Percentiles rank a stretch among this genome's conserved stretches.
phyloP scores from a whole-genome alignment of 345 rosid genomes.

The Populus euphratica region DNA sequence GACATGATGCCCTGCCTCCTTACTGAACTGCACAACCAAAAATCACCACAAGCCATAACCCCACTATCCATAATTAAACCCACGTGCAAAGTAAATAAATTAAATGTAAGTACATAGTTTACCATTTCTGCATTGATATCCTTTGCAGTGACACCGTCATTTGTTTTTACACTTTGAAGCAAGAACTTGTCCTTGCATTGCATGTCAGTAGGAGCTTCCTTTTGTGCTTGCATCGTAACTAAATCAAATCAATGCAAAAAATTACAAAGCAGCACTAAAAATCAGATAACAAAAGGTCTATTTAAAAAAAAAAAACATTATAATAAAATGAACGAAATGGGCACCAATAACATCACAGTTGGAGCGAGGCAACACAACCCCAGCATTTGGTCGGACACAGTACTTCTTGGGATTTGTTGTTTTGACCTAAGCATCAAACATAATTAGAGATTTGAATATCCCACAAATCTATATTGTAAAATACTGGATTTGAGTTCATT shows the following conservation, averaged over 20 bases:
- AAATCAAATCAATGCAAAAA: slow-evolving; percentile 16
- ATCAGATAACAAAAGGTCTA: neutral
- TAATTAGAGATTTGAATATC: neutral
- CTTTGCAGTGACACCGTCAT: slow-evolving; percentile 46
- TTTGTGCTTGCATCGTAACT: slow-evolving; percentile 88
- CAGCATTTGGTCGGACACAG: slow-evolving; percentile 78
- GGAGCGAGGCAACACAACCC: slow-evolving; percentile 65
- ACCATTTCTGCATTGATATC: slow-evolving; percentile 78
- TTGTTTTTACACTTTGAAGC: slow-evolving; percentile 61
- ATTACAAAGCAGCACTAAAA: neutral
- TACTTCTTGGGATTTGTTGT: slow-evolving; percentile 82
- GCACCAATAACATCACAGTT: slow-evolving; percentile 63
- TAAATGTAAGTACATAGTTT: neutral
- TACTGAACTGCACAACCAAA: slow-evolving; percentile 50
- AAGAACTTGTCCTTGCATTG: slow-evolving; percentile 83
- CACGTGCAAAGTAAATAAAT: neutral
- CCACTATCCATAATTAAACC: slow-evolving; percentile 2
- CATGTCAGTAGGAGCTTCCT: slow-evolving; percentile 71
- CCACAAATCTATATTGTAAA: slow-evolving; percentile 6
- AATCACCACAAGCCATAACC: slow-evolving; percentile 3
- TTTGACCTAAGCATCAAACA: slow-evolving; percentile 54
- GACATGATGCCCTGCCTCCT: slow-evolving; percentile 65
- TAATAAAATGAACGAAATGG: neutral
- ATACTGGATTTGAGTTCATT: neutral
- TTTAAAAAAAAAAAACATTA: neutral